Conservation (phyloP, 352 stramenopile genomes). For the Blastocystis sp. region DNA sequence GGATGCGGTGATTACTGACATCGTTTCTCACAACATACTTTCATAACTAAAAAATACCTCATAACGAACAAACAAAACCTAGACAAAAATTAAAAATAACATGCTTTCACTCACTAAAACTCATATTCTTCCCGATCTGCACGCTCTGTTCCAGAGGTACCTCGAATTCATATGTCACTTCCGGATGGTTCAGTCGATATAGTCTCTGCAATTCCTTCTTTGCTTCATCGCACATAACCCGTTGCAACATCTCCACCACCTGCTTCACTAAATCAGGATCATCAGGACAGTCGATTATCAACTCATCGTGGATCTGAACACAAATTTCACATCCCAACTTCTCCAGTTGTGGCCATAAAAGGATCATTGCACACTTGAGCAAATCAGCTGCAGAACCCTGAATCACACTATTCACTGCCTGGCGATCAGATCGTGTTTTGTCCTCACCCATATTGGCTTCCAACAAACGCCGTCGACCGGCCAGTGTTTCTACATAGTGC, state of each 20-base stretch:
- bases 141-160: conserved; percentile 49
- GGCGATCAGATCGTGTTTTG: conserved; percentile 71
- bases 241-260: neutral
- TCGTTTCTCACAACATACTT: too few relatives aligned
- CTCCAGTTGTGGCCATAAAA: conserved; percentile 67
- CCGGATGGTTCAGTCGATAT: neutral
- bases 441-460: neutral
- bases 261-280: neutral
- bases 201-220: conserved; percentile 16
- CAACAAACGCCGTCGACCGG: conserved; percentile 20
- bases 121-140: conserved; percentile 20
- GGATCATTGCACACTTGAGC: conserved; percentile 74
- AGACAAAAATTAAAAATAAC: neutral
- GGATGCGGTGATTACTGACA: too few relatives aligned
- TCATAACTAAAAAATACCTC: neutral
- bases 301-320: conserved; percentile 75
- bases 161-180: neutral
- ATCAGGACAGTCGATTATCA: conserved; percentile 71
- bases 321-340: conserved; percentile 41
- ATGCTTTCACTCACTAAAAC: neutral
- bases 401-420: conserved; percentile 75
- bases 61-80: neutral
- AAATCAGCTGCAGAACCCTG: conserved; percentile 74
- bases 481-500: conserved; percentile 56
- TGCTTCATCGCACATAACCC: conserved; percentile 7